phyloP scores from a whole-genome alignment of 2,329 filamentous ascomycete genomes.

The Aspergillus fumigatiaffinis region DNA sequence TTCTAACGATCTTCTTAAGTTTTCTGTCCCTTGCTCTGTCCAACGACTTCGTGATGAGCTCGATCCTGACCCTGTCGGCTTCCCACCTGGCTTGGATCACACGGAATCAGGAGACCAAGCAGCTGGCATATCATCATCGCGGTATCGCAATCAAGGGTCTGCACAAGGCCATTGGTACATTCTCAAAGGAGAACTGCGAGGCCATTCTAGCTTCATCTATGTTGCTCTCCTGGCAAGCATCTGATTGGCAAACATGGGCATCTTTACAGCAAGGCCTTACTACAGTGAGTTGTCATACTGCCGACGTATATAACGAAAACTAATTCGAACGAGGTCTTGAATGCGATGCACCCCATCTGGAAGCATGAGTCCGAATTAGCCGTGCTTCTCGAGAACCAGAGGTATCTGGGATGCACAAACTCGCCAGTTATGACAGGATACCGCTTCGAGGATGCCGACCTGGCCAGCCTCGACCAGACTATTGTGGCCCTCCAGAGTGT shows the following conservation, averaged over 20 bases:
- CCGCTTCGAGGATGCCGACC: conserved; percentile 57
- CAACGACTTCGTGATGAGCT: conserved; percentile 88
- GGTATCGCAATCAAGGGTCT: conserved; percentile 81
- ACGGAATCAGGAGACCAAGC: conserved; percentile 76
- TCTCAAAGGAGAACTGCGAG: conserved; percentile 83
- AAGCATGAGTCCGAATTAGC: conserved; percentile 73
- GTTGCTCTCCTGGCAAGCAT: conserved; percentile 91
- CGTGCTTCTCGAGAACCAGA: conserved; percentile 39
- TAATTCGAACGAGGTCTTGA: conserved; percentile 61
- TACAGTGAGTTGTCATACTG: conserved; percentile 56
- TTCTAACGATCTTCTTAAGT: conserved; percentile 42
- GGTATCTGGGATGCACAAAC: conserved; percentile 33
- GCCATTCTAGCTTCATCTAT: conserved; percentile 88
- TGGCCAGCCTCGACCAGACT: conserved; percentile 63
- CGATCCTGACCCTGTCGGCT: conserved; percentile 88
- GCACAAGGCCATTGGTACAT: conserved; percentile 79
- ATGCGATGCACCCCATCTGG: conserved; percentile 81
- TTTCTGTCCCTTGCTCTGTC: conserved; percentile 78
- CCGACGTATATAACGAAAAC: not conserved
- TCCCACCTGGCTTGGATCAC: conserved; percentile 90
- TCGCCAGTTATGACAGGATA: conserved; percentile 31
- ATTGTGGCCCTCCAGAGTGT: conserved; percentile 57
- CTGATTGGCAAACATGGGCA: conserved; percentile 91
- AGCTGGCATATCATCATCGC: conserved; percentile 85
- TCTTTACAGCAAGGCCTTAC: conserved; percentile 88